Evolutionary conservation across 495 filamentous ascomycete genomes (phyloP), one percentile per base, ranked within the genome.

Genomic region (Penicillium goetzii): DNA sequence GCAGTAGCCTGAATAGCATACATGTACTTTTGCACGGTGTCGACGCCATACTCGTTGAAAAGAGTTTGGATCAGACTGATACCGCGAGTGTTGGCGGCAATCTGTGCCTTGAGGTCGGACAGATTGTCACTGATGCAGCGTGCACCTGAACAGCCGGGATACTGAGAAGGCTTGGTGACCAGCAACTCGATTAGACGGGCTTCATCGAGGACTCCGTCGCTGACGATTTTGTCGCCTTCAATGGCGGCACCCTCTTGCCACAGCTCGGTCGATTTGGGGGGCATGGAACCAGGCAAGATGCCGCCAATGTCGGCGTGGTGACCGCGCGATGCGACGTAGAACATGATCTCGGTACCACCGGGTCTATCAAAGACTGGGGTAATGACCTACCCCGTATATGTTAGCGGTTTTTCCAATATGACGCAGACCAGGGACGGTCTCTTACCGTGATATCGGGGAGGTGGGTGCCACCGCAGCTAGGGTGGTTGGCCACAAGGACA

Each of bases 251-350:
- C 95, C 77, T 99, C 95, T 74, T 99, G 94, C 80, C 83, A 97
- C 0, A 99, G 84, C 68, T 97, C 95, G 6, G 90, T 86, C 3
- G 93, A 97, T 63, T 97, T 90, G 2, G 95, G 95, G 1, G 95
- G 95, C 95, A 99, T 99, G 40, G 91, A 96, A 10, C 95, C 95
- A 0, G 95, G 94, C 5, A 97, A 85, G 58, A 97, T 97, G 32
- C 95, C 95, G 15, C 95, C 95, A 66, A 99, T 98, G 73, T 99
- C 95, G 2, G 95, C 95, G 64, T 99, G 95, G 72, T 99, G 95
- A 0, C 95, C 95, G 33, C 95, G 86, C 9, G 92, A 96, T 3
- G 95, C 95, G 6, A 97, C 95, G 70, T 97, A 99, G 77, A 99
- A 99, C 64, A 98, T 85, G 59, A 99, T 98, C 33, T 92, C 87